phyloP scores from a whole-genome alignment of 2,329 filamentous ascomycete genomes.

The Trichothecium sympodiale region DNA sequence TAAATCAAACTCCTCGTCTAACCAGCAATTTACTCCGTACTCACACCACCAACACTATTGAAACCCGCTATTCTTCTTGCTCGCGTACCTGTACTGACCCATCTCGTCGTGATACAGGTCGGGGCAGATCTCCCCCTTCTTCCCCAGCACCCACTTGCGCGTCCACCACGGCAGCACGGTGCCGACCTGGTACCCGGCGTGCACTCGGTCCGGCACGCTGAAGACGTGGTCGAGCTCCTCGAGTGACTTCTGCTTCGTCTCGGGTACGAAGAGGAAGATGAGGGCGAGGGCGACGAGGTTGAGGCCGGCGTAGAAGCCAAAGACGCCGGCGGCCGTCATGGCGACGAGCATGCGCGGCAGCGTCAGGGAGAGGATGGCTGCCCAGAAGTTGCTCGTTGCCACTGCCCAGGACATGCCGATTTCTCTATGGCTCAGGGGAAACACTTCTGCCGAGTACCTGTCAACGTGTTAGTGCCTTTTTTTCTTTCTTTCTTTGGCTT shows the following conservation, averaged over 20 bases:
- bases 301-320: constrained; percentile 42
- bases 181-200: constrained; percentile 24
- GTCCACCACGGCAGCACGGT: constrained; percentile 5
- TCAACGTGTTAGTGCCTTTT: too few species aligned
- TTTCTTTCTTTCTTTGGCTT: too few species aligned
- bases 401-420: constrained; percentile 55
- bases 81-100: too few species aligned
- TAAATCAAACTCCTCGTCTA: too few species aligned
- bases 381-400: constrained; percentile 47
- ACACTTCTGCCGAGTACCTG: constrained; percentile 52
- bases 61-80: too few species aligned
- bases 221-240: constrained; percentile 42
- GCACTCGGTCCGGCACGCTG: constrained; percentile 30
- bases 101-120: constrained; percentile 2
- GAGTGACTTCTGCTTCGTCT: constrained; percentile 43
- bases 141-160: constrained; percentile 5
- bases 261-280: constrained; percentile 41
- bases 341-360: constrained; percentile 35
- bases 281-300: constrained; percentile 43
- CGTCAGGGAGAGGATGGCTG: constrained; percentile 36
- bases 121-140: neutral
- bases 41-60: too few species aligned
- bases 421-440: constrained; percentile 52
- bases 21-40: too few species aligned
- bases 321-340: constrained; percentile 23